Base-by-base conservation (phyloP, 2,329 filamentous ascomycete genomes). In the Colletotrichum eremochloae region DNA sequence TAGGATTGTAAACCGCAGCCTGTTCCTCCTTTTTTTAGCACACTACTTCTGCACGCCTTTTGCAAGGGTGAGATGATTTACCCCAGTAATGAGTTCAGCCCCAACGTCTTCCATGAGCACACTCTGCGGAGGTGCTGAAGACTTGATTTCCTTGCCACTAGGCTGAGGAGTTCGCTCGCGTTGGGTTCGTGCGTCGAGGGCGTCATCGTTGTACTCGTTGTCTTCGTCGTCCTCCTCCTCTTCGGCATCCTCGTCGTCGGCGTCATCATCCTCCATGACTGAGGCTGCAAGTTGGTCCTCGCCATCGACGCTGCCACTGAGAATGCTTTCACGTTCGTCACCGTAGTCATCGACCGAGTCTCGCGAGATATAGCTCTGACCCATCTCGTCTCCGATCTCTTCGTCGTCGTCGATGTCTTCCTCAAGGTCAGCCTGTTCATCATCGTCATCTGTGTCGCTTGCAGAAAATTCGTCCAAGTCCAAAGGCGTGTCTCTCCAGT, bases 381-480 rank as follows among this genome's bases (percentile, higher is more conserved):
- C 87, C 55, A 90, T 78, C 50, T 84, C 86, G 62, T 82, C 80
- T 31, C 77, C 79, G 33, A 75, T 74, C 64, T 87, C 84, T 11
- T 86, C 85, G 11, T 86, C 86, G 8, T 82, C 80, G 11, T 82
- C 83, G 33, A 88, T 87, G 20, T 90, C 89, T 44, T 89, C 87
- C 20, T 90, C 89, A 7, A 72, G 61, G 56, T 74, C 80, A 72
- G 78, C 83, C 33, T 84, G 82, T 0, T 84, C 86, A 11, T 88
- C 86, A 1, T 87, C 86, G 8, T 86, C 88, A 1, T 88, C 88
- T 42, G 87, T 91, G 73, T 96, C 95, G 56, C 93, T 97, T 64
- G 93, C 93, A 0, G 93, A 95, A 77, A 98, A 98, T 66, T 97
- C 94, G 53, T 95, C 93, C 36, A 98, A 83, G 63, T 97, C 94